Percentiles rank a stretch among this genome's conserved stretches.
phyloP scores from a whole-genome alignment of 257 asterid genomes.

The Vinca minor region DNA sequence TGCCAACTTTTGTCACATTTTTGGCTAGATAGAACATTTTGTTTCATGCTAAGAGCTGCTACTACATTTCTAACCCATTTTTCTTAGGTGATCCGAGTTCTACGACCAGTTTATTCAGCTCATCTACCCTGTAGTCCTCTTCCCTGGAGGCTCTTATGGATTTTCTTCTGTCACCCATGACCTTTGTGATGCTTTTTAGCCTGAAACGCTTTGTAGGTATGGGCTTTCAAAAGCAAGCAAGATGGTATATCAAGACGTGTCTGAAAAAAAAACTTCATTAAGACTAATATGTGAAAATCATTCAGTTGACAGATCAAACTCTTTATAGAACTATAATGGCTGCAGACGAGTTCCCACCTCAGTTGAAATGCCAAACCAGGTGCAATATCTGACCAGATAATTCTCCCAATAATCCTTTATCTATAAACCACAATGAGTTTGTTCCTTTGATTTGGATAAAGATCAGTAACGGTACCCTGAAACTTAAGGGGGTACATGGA shows the following conservation, averaged over 20 bases:
- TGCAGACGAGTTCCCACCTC: background rate
- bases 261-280: constrained; percentile 65
- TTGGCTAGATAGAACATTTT: background rate
- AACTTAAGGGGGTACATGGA: too few species aligned
- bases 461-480: background rate
- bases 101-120: constrained; percentile 80
- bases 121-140: constrained; percentile 70
- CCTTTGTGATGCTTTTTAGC: constrained; percentile 84
- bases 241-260: constrained; percentile 80
- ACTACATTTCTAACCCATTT: constrained; percentile 1
- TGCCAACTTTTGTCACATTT: background rate
- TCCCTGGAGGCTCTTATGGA: constrained; percentile 78
- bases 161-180: constrained; percentile 48
- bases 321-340: background rate
- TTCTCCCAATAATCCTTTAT: background rate
- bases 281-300: constrained; percentile 29
- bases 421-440: background rate
- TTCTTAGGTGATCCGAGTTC: constrained; percentile 69
- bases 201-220: constrained; percentile 78
- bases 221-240: constrained; percentile 72
- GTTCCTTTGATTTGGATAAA: background rate
- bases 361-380: background rate
- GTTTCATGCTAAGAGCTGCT: too few species aligned
- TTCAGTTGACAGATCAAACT: background rate
- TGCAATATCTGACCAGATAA: background rate